Evolutionary conservation across 2,329 filamentous ascomycete genomes (phyloP), one percentile per base, ranked within the genome.

Genomic region (Bipolaris cookei): DNA sequence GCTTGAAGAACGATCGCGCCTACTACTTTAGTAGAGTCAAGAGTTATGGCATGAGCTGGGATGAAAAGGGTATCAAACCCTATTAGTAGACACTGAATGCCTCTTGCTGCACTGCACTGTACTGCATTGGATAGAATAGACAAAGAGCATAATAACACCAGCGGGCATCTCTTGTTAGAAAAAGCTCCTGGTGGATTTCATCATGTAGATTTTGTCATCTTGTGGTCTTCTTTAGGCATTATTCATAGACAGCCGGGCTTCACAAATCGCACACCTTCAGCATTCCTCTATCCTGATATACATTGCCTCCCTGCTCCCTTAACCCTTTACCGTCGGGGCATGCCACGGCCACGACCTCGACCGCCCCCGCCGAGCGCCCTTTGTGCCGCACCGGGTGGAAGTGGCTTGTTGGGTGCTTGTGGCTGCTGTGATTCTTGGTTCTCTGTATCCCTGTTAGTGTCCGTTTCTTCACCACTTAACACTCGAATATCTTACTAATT

Each of bases 371-470:
- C 85, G 65, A 98, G 80, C 39, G 92, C 94, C 72, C 94, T 84
- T 82, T 98, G 94, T 10, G 94, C 93, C 20, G 94, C 93, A 66
- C 81, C 81, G 4, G 80, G 81, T 28, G 81, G 81, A 65, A 83
- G 81, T 18, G 87, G 85, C 77, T 90, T 84, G 54, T 87, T 85
- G 0, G 94, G 94, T 7, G 87, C 92, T 78, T 96, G 91, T 21
- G 93, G 90, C 77, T 87, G 83, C 69, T 88, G 85, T 71, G 91
- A 96, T 82, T 98, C 93, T 82, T 99, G 92, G 79, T 99, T 99
- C 80, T 86, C 83, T 85, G 76, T 71, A 10, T 10, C 13, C 7
- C 37, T 30, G 59, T 71, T 68, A 75, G 69, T 51, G 8, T 16
- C 38, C 42, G 35, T 18, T 25, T 8, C 14, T 13, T 51, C 32